A percentile compares a stretch with the other conserved stretches of the same genome.
Conservation (phyloP, 1,284 basidiomycete genomes). For the Microbotryum scabiosae region DNA sequence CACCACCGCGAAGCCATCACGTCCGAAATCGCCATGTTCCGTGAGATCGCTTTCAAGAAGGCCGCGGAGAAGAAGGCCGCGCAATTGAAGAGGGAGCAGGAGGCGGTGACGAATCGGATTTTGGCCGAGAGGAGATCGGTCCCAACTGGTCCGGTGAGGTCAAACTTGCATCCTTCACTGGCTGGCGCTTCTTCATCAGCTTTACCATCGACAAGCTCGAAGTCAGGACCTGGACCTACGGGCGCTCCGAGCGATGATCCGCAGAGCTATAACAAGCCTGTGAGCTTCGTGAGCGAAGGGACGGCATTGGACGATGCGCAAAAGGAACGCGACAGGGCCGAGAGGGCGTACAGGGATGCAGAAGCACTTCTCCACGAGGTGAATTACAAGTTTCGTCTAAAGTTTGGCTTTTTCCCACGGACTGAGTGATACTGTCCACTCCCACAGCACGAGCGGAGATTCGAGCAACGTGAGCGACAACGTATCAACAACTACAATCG, state of each 20-base stretch:
- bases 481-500: slow-evolving; percentile 28
- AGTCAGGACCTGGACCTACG: not conserved
- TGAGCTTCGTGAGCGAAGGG: slow-evolving; percentile 23
- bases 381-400: not conserved
- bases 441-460: slow-evolving; percentile 26
- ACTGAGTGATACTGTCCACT: not conserved
- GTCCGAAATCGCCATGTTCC: slow-evolving; percentile 36
- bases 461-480: slow-evolving; percentile 30
- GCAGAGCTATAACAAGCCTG: slow-evolving; percentile 27
- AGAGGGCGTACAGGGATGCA: slow-evolving; percentile 18
- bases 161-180: slow-evolving; percentile 4
- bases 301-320: slow-evolving; percentile 18
- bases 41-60: slow-evolving; percentile 35
- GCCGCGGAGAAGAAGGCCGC: slow-evolving; percentile 23
- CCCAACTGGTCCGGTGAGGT: slow-evolving; percentile 10
- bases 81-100: slow-evolving; percentile 14
- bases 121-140: slow-evolving; percentile 16
- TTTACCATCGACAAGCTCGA: not conserved
- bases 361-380: slow-evolving; percentile 22
- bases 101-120: slow-evolving; percentile 9
- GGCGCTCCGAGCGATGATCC: slow-evolving; percentile 8
- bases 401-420: not conserved
- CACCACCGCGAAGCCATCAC: slow-evolving; percentile 33
- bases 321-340: slow-evolving; percentile 23
- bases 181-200: slow-evolving; percentile 8